Evolutionary conservation across 495 filamentous ascomycete genomes (phyloP).

Genomic region (Podospora appendiculata): DNA sequence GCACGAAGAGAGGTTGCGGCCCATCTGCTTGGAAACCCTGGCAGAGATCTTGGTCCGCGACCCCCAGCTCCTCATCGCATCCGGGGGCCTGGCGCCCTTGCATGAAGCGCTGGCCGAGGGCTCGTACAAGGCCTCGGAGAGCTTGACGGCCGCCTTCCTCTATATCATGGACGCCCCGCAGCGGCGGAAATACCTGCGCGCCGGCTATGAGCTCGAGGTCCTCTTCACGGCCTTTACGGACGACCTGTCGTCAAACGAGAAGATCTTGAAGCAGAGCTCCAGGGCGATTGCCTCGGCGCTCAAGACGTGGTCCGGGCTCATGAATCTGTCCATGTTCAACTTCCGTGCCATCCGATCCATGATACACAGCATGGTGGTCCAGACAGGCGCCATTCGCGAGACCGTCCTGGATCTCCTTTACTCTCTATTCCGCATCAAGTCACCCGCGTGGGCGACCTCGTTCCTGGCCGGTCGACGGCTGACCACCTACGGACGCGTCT

Average conservation of each 20-base stretch:
- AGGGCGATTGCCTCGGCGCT: slow-evolving; percentile 81
- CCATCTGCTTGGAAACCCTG: slow-evolving; percentile 85
- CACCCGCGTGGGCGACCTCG: slow-evolving; percentile 91
- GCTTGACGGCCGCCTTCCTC: slow-evolving; percentile 73
- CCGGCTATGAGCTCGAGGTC: slow-evolving; percentile 71
- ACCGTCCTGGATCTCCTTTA: slow-evolving; percentile 81
- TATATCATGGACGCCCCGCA: slow-evolving; percentile 81
- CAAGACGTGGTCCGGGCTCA: slow-evolving; percentile 86
- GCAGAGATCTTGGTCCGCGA: slow-evolving; percentile 86
- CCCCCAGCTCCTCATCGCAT: slow-evolving; percentile 65
- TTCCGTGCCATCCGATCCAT: slow-evolving; percentile 78
- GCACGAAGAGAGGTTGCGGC: slow-evolving; percentile 74
- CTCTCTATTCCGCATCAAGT: slow-evolving; percentile 85
- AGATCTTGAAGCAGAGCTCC: slow-evolving; percentile 73
- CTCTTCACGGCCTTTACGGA: slow-evolving; percentile 88
- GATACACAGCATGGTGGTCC: slow-evolving; percentile 68
- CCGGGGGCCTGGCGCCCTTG: slow-evolving; percentile 73
- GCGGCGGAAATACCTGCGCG: slow-evolving; percentile 67
- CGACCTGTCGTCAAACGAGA: slow-evolving; percentile 61
- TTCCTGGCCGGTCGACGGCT: slow-evolving; percentile 88
- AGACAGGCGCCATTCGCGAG: slow-evolving; percentile 56
- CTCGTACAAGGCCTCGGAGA: slow-evolving; percentile 83
- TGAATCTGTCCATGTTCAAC: slow-evolving; percentile 76
- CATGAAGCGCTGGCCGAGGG: slow-evolving; percentile 85
- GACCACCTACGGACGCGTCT: slow-evolving; percentile 88